These are phyloP conservation scores for Cymbopogon flexuosus DNA, from an alignment of 202 grass and related monocot genomes.

Conservation along the genomic window DNA sequence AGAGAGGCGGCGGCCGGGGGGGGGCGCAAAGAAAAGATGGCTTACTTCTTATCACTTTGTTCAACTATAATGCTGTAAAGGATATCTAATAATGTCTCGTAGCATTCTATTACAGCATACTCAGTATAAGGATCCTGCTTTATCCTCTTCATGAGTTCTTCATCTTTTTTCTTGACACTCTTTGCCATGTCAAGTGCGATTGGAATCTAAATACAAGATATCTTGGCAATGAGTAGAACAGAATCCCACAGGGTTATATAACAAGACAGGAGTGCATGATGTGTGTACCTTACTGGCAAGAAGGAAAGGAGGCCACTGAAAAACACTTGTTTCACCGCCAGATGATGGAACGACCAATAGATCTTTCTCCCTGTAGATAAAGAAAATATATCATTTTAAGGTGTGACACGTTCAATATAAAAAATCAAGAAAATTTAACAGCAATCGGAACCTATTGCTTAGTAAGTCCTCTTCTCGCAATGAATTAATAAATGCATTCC, in stretches of 20 bases:
- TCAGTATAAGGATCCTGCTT: slow-evolving; percentile 62
- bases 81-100: slow-evolving; percentile 55
- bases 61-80: slow-evolving; percentile 51
- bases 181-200: slow-evolving; percentile 90
- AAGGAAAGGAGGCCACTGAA: slow-evolving; percentile 97
- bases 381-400: slow-evolving; percentile 8
- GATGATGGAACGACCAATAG: slow-evolving; percentile 86
- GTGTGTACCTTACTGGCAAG: slow-evolving; percentile 87
- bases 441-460: slow-evolving; percentile 54
- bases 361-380: slow-evolving; percentile 66
- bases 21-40: neutral
- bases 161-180: slow-evolving; percentile 72
- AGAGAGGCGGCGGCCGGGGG: neutral
- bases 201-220: slow-evolving; percentile 83
- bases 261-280: neutral
- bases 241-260: slow-evolving; percentile 1
- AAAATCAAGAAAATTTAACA: slow-evolving; percentile 25
- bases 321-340: slow-evolving; percentile 42
- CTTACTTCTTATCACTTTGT: slow-evolving; percentile 52
- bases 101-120: slow-evolving; percentile 76
- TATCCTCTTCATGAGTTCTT: slow-evolving; percentile 72
- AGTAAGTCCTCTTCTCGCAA: slow-evolving; percentile 89
- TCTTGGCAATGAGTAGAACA: slow-evolving; percentile 2
- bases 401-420: neutral
- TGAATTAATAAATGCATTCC: slow-evolving; percentile 87